Evolutionary conservation across 1,139 yeast species (phyloP).

Genomic region (Saccharomyces hybrid): DNA sequence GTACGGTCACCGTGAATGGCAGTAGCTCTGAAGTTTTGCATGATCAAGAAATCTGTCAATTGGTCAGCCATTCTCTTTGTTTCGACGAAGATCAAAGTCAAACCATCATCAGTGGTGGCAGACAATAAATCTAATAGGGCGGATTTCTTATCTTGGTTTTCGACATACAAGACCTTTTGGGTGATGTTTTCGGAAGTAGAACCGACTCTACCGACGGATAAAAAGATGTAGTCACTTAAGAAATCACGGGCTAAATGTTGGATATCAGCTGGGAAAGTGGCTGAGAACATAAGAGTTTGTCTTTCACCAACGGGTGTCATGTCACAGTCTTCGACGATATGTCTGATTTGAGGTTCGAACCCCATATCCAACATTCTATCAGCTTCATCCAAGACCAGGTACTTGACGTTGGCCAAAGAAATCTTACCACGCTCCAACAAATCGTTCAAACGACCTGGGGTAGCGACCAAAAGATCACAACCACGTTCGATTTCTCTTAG

Average conservation of each 20-base stretch:
- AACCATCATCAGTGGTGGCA: constrained; percentile 57
- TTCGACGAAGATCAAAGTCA: constrained; percentile 92
- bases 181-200: constrained; percentile 97
- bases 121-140: constrained; percentile 84
- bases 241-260: constrained; percentile 96
- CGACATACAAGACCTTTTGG: constrained; percentile 86
- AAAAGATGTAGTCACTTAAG: constrained; percentile 88
- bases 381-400: constrained; percentile 95
- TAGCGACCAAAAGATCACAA: constrained; percentile 92
- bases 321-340: constrained; percentile 94
- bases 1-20: constrained; percentile 99
- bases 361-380: constrained; percentile 99
- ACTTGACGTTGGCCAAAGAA: constrained; percentile 82
- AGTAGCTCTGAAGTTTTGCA: constrained; percentile 90
- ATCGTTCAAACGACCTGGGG: constrained; percentile 98
- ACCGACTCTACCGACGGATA: constrained; percentile 97
- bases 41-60: constrained; percentile 83
- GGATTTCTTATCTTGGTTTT: constrained; percentile 90
- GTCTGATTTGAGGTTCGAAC: constrained; percentile 98
- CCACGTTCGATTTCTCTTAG: constrained; percentile 87
- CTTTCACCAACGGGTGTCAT: constrained; percentile 89
- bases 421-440: constrained; percentile 90
- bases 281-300: constrained; percentile 97
- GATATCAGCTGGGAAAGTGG: constrained; percentile 97
- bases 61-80: constrained; percentile 98